Evolutionary conservation across 495 filamentous ascomycete species (phyloP).

Genomic region (Cladorrhinum samala): DNA sequence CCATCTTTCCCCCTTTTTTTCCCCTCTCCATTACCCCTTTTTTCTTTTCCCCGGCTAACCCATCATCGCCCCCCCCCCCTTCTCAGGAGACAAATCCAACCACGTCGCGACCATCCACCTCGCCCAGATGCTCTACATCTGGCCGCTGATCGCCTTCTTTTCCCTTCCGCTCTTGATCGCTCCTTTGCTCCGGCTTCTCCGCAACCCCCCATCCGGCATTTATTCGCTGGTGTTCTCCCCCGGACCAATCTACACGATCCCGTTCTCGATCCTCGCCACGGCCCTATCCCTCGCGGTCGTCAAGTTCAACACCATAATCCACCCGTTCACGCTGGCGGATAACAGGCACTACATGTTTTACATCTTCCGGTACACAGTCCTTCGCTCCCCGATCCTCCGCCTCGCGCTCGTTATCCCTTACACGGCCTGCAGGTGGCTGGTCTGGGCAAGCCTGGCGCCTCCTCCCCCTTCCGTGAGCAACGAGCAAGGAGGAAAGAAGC

Average conservation of each 20-base stretch:
- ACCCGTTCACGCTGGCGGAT: slow-evolving; percentile 93
- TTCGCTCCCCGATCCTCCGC: slow-evolving; percentile 53
- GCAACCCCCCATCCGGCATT: slow-evolving; percentile 2
- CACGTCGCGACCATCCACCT: slow-evolving; percentile 84
- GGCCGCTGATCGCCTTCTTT: slow-evolving; percentile 84
- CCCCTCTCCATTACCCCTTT: not conserved
- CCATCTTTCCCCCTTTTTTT: not conserved
- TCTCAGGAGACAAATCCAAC: slow-evolving; percentile 89
- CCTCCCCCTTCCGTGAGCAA: not conserved
- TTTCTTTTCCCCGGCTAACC: too few relatives aligned
- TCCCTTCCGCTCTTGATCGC: slow-evolving; percentile 69
- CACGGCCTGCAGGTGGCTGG: slow-evolving; percentile 55
- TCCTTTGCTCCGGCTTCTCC: slow-evolving; percentile 26
- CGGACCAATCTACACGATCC: slow-evolving; percentile 8
- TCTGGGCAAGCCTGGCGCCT: slow-evolving; percentile 41
- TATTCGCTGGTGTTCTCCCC: not conserved
- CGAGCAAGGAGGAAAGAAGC: not conserved
- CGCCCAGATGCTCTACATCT: slow-evolving; percentile 91
- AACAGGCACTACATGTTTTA: slow-evolving; percentile 98
- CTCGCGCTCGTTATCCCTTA: slow-evolving; percentile 58
- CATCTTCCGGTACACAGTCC: slow-evolving; percentile 78
- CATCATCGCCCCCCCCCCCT: too few relatives aligned
- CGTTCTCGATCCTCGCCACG: slow-evolving; percentile 21
- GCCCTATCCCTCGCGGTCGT: slow-evolving; percentile 44
- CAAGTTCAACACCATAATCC: slow-evolving; percentile 82